Evolutionary conservation across 2,329 filamentous ascomycete species (phyloP).

Genomic region (Aspergillus melleus): DNA sequence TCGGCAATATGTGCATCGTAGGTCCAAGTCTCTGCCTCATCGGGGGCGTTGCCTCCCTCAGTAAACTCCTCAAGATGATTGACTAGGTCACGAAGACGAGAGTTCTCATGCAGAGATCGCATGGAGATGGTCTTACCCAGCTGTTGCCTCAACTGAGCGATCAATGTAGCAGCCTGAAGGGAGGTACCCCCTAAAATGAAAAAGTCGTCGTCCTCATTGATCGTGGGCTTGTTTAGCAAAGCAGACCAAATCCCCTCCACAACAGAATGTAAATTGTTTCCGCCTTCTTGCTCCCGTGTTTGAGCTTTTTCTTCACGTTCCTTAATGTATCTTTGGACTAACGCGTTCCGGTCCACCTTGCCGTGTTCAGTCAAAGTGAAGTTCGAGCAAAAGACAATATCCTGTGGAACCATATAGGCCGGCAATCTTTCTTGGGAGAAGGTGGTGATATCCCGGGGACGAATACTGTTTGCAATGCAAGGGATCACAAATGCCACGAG

Average conservation of each 20-base stretch:
- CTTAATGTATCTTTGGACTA: conserved; percentile 11
- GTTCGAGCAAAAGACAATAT: conserved; percentile 65
- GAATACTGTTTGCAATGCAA: background rate
- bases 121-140: conserved; percentile 7
- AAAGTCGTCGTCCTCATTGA: conserved; percentile 11
- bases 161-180: conserved; percentile 8
- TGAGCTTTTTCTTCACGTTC: background rate
- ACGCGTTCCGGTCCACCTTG: conserved; percentile 52
- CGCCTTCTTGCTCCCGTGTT: background rate
- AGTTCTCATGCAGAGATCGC: conserved; percentile 6
- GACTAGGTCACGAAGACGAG: conserved; percentile 3
- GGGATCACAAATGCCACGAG: conserved; percentile 12
- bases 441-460: background rate
- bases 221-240: background rate
- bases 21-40: background rate
- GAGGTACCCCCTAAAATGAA: conserved; percentile 9
- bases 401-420: conserved; percentile 67
- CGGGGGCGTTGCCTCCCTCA: conserved; percentile 7
- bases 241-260: conserved; percentile 6
- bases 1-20: conserved; percentile 1
- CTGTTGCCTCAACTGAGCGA: background rate
- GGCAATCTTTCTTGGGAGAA: conserved; percentile 60
- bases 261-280: background rate
- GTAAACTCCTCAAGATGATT: conserved; percentile 1
- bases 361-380: conserved; percentile 71